Conservation (phyloP, 2,329 filamentous ascomycete genomes). For the Penicillium digitatum region DNA sequence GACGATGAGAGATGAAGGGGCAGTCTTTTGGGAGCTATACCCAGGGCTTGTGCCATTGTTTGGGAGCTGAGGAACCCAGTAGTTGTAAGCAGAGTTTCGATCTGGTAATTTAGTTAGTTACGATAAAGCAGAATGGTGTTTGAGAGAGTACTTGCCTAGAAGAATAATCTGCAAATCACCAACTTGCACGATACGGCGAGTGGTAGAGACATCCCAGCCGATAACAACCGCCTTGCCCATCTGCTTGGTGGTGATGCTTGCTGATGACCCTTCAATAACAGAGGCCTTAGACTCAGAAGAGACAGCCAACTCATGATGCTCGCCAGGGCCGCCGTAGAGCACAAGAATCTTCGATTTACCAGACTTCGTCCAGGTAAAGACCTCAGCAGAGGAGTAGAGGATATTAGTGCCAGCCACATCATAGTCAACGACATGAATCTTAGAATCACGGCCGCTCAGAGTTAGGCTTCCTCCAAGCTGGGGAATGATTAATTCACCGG, state of each 20-base stretch:
- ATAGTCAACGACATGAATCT: constrained; percentile 44
- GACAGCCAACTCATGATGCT: constrained; percentile 44
- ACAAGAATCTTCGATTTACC: constrained; percentile 50
- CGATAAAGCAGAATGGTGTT: not conserved
- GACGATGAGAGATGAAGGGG: constrained; percentile 39
- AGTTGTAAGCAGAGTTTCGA: constrained; percentile 46
- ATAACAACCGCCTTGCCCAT: constrained; percentile 28
- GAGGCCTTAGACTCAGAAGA: constrained; percentile 25
- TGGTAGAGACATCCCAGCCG: constrained; percentile 55
- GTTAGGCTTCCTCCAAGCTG: constrained; percentile 40
- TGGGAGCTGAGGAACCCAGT: constrained; percentile 43
- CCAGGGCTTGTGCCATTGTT: constrained; percentile 25
- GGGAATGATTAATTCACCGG: constrained; percentile 39
- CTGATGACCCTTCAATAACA: constrained; percentile 34
- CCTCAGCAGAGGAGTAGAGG: constrained; percentile 44
- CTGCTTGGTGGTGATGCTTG: constrained; percentile 29
- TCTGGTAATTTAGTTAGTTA: constrained; percentile 41
- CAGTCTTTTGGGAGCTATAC: constrained; percentile 30
- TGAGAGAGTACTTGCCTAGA: constrained; percentile 37
- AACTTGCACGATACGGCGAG: constrained; percentile 40
- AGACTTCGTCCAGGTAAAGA: constrained; percentile 56
- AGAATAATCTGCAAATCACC: constrained; percentile 54
- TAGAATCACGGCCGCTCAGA: constrained; percentile 43
- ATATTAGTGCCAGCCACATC: constrained; percentile 39
- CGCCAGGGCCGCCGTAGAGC: constrained; percentile 39